Evolutionary conservation across 2,329 filamentous ascomycete genomes (phyloP).

Genomic region (Talaromyces pinophilus): DNA sequence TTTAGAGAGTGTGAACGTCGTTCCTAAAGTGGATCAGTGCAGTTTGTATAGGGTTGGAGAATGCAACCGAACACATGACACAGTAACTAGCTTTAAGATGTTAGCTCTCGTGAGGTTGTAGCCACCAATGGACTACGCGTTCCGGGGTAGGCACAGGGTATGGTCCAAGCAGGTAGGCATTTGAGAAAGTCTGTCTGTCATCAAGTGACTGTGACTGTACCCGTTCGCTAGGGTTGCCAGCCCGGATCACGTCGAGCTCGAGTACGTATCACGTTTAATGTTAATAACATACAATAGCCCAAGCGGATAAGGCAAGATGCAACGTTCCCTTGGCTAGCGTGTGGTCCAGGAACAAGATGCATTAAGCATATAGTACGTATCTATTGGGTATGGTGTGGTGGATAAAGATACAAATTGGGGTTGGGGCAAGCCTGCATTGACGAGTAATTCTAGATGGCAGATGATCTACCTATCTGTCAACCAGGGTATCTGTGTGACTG

Average conservation of each 20-base stretch:
- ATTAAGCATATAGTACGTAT: background rate
- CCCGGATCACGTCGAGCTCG: background rate
- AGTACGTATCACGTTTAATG: background rate
- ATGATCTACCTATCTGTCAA: background rate
- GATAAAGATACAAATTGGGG: background rate
- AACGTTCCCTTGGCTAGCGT: constrained; percentile 8
- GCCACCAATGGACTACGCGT: background rate
- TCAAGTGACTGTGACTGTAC: constrained; percentile 7
- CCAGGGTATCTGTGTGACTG: background rate
- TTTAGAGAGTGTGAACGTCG: constrained; percentile 1
- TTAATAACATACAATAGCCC: background rate
- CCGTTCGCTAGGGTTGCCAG: background rate
- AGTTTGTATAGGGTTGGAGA: background rate
- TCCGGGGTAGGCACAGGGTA: background rate
- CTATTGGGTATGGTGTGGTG: background rate
- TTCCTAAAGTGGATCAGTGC: constrained; percentile 7
- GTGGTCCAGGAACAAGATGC: constrained; percentile 4
- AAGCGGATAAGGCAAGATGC: constrained; percentile 5
- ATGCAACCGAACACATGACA: constrained; percentile 19
- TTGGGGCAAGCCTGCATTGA: background rate
- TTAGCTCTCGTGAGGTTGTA: constrained; percentile 16
- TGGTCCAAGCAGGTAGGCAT: background rate
- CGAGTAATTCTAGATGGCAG: background rate
- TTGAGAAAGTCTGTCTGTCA: constrained; percentile 4
- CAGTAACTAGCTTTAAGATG: background rate